Conservation (phyloP, 2,329 filamentous ascomycete genomes). For the Fusarium temperatum region DNA sequence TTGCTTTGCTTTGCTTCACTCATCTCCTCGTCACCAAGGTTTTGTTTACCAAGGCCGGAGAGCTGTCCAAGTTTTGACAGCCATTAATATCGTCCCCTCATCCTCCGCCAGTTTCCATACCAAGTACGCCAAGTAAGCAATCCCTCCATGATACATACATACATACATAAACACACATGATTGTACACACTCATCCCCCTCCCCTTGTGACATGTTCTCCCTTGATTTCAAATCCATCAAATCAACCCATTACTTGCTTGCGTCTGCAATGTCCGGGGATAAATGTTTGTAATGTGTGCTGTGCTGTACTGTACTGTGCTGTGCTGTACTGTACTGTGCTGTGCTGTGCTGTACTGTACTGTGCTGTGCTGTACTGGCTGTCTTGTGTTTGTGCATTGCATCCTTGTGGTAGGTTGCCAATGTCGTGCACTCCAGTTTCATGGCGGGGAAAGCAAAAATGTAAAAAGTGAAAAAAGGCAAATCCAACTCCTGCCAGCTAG, state of each 20-base stretch:
- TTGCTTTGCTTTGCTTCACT: background rate
- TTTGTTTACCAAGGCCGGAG: constrained; percentile 28
- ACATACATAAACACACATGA: constrained; percentile 25
- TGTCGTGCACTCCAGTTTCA: constrained; percentile 10
- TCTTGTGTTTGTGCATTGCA: constrained; percentile 14
- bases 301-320: background rate
- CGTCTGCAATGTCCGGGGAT: constrained; percentile 23
- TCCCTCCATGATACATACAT: background rate
- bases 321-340: too few species aligned
- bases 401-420: constrained; percentile 12
- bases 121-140: background rate
- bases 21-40: constrained; percentile 33
- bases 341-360: background rate
- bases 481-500: constrained; percentile 35
- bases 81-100: constrained; percentile 30
- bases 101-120: constrained; percentile 19
- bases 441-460: constrained; percentile 17
- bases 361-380: background rate
- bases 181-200: constrained; percentile 34
- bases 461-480: constrained; percentile 19
- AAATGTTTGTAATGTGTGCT: constrained; percentile 13
- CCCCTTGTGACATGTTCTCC: constrained; percentile 26
- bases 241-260: constrained; percentile 23
- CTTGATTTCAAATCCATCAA: constrained; percentile 13
- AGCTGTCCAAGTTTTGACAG: constrained; percentile 33